Evolutionary conservation across 1,284 basidiomycete genomes (phyloP), one percentile per base, ranked within the genome.

Genomic region (Trichosporon ovoides): DNA sequence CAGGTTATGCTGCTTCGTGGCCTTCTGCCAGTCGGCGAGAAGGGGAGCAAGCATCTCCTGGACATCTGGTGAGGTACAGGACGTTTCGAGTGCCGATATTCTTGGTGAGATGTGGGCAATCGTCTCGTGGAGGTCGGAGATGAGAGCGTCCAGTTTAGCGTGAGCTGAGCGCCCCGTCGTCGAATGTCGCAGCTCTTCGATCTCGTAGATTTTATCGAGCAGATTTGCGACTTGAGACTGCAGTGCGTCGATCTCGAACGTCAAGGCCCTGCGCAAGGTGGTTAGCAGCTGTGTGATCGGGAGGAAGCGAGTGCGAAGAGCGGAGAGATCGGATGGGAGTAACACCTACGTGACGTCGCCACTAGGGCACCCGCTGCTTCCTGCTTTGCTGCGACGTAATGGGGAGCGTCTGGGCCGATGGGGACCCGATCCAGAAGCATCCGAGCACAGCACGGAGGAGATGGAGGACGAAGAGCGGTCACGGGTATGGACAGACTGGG

Each of bases 1-100:
- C 40, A 86, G 83, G 22, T 89, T 87, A 56, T 87, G 88, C 66
- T 94, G 90, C 50, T 84, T 83, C 69, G 89, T 86, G 2, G 91
- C 83, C 19, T 84, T 78, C 57, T 87, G 85, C 91, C 91, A 96
- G 46, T 94, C 89, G 11, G 56, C 57, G 24, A 66, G 58, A 1
- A 77, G 38, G 13, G 56, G 40, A 7, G 16, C 24, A 12, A 38
- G 16, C 5, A 56, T 7, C 7, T 58, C 61, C 3, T 55, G 22
- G 18, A 48, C 18, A 14, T 52, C 54, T 20, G 50, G 43, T 6
- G 43, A 48, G 14, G 43, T 48, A 3, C 22, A 22, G 16, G 43
- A 48, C 43, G 43, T 24, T 22, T 48, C 43, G 24, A 48, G 43
- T 10, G 43, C 43, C 16, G 43, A 18, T 48, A 48, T 48, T 16